A percentile compares a stretch with the other conserved stretches of the same genome.
Conservation (phyloP, 2,329 filamentous ascomycete genomes). For the Tympanopsis confertula region DNA sequence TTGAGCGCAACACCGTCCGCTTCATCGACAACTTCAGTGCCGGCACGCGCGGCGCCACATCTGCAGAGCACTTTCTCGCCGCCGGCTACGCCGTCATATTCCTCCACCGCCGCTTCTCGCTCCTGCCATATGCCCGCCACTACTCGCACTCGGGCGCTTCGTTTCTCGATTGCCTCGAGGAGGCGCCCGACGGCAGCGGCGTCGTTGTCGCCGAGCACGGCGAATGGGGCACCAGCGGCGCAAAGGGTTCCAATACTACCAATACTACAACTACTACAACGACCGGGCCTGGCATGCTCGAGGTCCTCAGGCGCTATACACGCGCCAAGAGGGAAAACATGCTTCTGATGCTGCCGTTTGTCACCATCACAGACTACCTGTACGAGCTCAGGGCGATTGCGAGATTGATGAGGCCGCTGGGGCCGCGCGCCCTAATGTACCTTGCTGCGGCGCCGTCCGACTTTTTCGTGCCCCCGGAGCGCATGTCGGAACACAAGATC, state of each 20-base stretch:
- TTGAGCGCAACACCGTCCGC: constrained; percentile 62
- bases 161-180: constrained; percentile 62
- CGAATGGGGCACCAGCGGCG: too few relatives aligned
- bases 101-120: constrained; percentile 59
- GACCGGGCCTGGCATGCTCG: too few relatives aligned
- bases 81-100: constrained; percentile 63
- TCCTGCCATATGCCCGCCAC: constrained; percentile 63
- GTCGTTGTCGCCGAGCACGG: constrained; percentile 57
- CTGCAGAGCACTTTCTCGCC: constrained; percentile 61
- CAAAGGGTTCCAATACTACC: too few relatives aligned
- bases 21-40: constrained; percentile 72
- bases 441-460: constrained; percentile 64
- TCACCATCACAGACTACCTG: constrained; percentile 62
- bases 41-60: constrained; percentile 60
- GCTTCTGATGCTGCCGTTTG: constrained; percentile 56
- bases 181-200: constrained; percentile 41
- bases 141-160: constrained; percentile 66
- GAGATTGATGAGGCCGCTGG: constrained; percentile 54
- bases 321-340: constrained; percentile 51
- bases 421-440: constrained; percentile 55
- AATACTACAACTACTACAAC: too few relatives aligned
- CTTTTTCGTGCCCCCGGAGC: constrained; percentile 61
- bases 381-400: constrained; percentile 57
- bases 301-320: constrained; percentile 53
- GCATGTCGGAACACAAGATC: constrained; percentile 70